Evolutionary conservation across 73 alveolate species (phyloP).

Genomic region (Paramecium primaurelia): DNA sequence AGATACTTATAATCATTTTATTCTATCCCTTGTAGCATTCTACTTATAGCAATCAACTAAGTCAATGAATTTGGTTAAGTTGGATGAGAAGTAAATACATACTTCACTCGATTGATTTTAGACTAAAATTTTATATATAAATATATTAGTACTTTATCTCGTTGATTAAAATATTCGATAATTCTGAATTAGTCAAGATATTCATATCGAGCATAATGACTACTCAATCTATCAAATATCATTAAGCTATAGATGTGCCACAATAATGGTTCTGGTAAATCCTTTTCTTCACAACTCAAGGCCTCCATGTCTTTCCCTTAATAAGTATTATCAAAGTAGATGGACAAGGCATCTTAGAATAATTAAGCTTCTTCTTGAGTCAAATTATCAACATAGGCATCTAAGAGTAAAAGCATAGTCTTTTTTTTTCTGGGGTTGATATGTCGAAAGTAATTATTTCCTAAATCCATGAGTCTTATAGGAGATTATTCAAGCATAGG

Average conservation of each 20-base stretch:
- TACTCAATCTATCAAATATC: slow-evolving; percentile 35
- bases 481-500: background rate
- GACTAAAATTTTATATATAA: background rate
- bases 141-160: background rate
- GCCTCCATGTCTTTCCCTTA: slow-evolving; percentile 24
- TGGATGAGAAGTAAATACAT: slow-evolving; percentile 48
- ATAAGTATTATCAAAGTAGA: slow-evolving; percentile 29
- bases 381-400: slow-evolving; percentile 42
- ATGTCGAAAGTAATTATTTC: slow-evolving; percentile 25
- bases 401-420: slow-evolving; percentile 4
- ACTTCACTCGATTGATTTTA: slow-evolving; percentile 17
- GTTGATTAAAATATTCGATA: slow-evolving; percentile 4
- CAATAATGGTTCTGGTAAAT: background rate
- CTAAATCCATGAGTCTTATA: slow-evolving; percentile 25
- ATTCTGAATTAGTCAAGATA: background rate
- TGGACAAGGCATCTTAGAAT: background rate
- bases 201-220: slow-evolving; percentile 40
- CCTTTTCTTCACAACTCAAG: background rate
- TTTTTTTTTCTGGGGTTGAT: slow-evolving; percentile 32
- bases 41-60: slow-evolving; percentile 10
- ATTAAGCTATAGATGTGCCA: slow-evolving; percentile 21
- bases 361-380: background rate
- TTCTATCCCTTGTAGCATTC: slow-evolving; percentile 35
- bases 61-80: slow-evolving; percentile 32
- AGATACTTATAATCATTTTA: slow-evolving; percentile 36